phyloP scores from a whole-genome alignment of 768 basidiomycete genomes.

The Fomitopsis serialis region DNA sequence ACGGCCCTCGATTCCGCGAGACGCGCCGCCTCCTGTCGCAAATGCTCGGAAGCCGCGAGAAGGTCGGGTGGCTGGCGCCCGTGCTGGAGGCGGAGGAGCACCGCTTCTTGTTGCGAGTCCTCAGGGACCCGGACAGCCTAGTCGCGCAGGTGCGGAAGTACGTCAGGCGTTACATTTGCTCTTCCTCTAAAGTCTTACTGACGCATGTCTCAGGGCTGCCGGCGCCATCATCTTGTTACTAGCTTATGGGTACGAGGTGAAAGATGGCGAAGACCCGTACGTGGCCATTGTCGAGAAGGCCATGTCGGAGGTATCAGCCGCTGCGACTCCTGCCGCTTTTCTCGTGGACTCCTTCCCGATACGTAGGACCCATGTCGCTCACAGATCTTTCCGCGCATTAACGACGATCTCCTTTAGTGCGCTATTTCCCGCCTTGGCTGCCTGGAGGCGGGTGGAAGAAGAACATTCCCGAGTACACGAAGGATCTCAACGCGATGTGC shows the following conservation, averaged over 20 bases:
- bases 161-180: neutral
- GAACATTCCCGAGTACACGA: conserved; percentile 13
- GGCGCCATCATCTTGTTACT: conserved; percentile 25
- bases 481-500: conserved; percentile 18
- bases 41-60: conserved; percentile 18
- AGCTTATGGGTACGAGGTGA: conserved; percentile 23
- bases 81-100: conserved; percentile 26
- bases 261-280: conserved; percentile 30
- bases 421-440: conserved; percentile 34
- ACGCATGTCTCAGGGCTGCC: conserved; percentile 13
- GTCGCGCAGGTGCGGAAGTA: conserved; percentile 26
- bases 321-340: conserved; percentile 24
- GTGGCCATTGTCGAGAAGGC: conserved; percentile 29
- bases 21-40: conserved; percentile 19
- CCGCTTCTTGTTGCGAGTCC: conserved; percentile 25
- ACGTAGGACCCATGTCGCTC: conserved; percentile 9
- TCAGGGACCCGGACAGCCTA: conserved; percentile 19
- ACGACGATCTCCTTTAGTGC: conserved; percentile 18
- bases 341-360: conserved; percentile 26
- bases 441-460: conserved; percentile 33
- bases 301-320: conserved; percentile 18
- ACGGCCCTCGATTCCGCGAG: conserved; percentile 22
- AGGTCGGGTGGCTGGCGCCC: conserved; percentile 20
- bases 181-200: neutral
- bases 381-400: neutral